These are phyloP conservation scores for Chaetoceros muelleri DNA, from an alignment of 108 stramenopile species.

Conservation along the genomic window DNA sequence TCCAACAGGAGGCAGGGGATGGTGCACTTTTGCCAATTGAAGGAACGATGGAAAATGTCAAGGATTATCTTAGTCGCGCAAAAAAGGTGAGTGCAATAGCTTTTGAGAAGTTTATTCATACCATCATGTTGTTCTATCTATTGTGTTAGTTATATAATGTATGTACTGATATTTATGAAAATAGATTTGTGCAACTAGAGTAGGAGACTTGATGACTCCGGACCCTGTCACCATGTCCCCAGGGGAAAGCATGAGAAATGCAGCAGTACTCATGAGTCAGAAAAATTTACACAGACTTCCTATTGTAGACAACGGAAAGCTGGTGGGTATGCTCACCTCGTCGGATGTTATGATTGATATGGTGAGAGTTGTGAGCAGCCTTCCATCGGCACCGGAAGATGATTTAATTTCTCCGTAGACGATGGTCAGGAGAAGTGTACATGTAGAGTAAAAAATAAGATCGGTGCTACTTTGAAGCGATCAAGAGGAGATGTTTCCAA, in stretches of 20 bases:
- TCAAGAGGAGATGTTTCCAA: no score
- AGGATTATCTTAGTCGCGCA: neutral
- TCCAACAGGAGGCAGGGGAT: constrained; percentile 16
- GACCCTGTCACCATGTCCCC: constrained; percentile 11
- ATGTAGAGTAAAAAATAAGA: no score
- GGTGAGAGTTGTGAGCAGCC: constrained; percentile 3
- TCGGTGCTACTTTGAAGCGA: no score
- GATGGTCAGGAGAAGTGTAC: no score
- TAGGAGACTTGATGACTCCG: constrained; percentile 19
- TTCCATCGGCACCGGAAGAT: no score
- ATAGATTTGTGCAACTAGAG: constrained; percentile 17
- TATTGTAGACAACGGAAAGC: constrained; percentile 15
- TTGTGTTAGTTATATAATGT: no score
- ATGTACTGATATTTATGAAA: no score
- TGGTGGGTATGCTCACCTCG: constrained; percentile 19
- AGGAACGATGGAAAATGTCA: constrained; percentile 4
- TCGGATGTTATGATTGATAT: constrained; percentile 28
- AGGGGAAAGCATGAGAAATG: constrained; percentile 12
- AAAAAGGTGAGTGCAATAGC: constrained; percentile 3
- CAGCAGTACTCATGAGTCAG: constrained; percentile 15
- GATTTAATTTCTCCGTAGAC: no score
- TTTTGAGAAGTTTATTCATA: no score
- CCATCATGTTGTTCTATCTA: no score
- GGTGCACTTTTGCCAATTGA: constrained; percentile 18
- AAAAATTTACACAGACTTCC: constrained; percentile 13